Base-by-base conservation (phyloP, 1,139 yeast genomes). In the Lodderomyces orthopsilosis region DNA sequence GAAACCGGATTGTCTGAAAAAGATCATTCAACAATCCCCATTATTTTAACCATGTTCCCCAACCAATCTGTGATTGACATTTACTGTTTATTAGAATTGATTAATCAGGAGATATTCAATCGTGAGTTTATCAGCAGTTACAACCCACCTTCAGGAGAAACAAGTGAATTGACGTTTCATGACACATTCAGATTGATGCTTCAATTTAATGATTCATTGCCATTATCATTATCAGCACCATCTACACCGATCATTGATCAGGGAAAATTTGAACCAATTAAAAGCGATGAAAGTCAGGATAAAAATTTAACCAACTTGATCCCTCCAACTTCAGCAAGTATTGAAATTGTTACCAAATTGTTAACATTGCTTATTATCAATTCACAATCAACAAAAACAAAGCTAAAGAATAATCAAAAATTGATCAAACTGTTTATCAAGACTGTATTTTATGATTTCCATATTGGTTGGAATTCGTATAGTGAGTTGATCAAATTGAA, bases 181-280 rank as follows among this genome's bases (percentile, higher is more conserved):
- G 34, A 30, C 34, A 30, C 34, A 17, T 30, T 30, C n/a, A 73
- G 69, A 44, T 57, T 72, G 21, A 45, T 71, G 13, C 48, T 59
- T 35, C 76, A 70, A 47, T 55, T 71, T 28, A 69, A 69, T 51
- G 77, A 72, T 53, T 62, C 61, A 44, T 57, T 70, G 38, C 77
- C 77, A 1, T 61, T 72, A 48, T 69, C 75, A 54, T 58, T 71
- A 41, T 67, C 74, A 14, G 77, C 77, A 6, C 76, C 77, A 5
- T 61, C 72, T 1, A 71, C 77, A 6, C 77, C 77, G 17, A 57
- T 70, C 4, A 44, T 66, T 22, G 38, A 36, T 1, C 50, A 42
- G 36, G 18, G 34, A 4, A 30, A 15, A 15, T 30, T 30, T 9
- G 34, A 30, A 13, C 34, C 34, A 15, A 8, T 30, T 15, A 17